phyloP scores from a whole-genome alignment of 163 green algal species.

The Prototheca wickerhamii region DNA sequence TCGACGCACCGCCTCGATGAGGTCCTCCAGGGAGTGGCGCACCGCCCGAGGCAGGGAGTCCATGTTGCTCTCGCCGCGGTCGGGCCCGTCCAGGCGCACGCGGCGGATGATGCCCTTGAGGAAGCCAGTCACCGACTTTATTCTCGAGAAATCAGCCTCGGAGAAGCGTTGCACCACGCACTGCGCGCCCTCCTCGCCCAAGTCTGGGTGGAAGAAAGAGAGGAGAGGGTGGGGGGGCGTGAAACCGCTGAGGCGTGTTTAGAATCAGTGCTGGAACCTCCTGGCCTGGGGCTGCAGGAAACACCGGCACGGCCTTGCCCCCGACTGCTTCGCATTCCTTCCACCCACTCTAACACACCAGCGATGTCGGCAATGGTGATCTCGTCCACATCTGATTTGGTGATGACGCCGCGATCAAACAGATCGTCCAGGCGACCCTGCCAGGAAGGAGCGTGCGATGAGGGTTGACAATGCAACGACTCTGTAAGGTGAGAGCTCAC shows the following conservation, averaged over 20 bases:
- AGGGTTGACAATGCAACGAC: no score
- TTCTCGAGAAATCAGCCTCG: constrained; percentile 18
- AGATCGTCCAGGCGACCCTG: no score
- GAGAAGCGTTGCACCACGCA: constrained; percentile 23
- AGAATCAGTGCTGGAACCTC: not conserved
- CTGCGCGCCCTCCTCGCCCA: constrained; percentile 19
- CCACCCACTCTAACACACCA: no score
- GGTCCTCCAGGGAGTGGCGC: constrained; percentile 18
- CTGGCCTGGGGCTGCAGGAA: no score
- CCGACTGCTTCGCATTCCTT: no score
- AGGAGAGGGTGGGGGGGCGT: not conserved
- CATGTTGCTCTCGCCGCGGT: constrained; percentile 16
- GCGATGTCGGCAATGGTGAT: no score
- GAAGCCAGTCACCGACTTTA: constrained; percentile 19
- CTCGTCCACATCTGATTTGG: no score
- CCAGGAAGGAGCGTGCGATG: no score
- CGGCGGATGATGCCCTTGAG: constrained; percentile 30
- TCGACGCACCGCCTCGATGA: constrained; percentile 14
- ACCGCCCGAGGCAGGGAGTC: constrained; percentile 19
- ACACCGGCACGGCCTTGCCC: no score
- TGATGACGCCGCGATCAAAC: no score
- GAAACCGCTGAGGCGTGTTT: not conserved
- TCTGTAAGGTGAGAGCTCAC: no score
- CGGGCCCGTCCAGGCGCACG: constrained; percentile 22
- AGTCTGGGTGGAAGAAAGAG: not conserved